phyloP scores from a whole-genome alignment of 2,329 filamentous ascomycete genomes.

The Samsoniella hepiali region DNA sequence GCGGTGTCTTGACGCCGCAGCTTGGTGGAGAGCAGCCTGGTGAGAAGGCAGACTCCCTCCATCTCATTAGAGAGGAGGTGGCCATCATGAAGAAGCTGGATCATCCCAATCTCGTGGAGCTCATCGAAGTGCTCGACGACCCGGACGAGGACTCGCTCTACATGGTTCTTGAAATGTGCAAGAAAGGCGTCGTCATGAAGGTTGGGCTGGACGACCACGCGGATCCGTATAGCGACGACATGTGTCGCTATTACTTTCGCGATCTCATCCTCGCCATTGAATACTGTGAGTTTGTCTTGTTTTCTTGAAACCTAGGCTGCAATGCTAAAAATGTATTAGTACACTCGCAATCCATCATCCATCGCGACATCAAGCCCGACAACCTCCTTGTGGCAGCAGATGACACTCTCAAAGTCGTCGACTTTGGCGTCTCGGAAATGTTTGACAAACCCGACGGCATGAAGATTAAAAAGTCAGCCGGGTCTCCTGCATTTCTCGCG shows the following conservation, averaged over 20 bases:
- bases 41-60: constrained; percentile 68
- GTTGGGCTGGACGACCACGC: constrained; percentile 82
- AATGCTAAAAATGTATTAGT: constrained; percentile 47
- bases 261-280: constrained; percentile 94
- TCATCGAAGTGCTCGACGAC: constrained; percentile 94
- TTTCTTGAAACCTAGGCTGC: neutral
- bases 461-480: constrained; percentile 88
- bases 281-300: constrained; percentile 60
- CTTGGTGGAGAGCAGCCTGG: constrained; percentile 37
- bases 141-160: constrained; percentile 94
- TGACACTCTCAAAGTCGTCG: constrained; percentile 92
- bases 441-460: constrained; percentile 84
- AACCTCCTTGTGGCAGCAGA: constrained; percentile 88
- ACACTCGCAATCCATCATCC: constrained; percentile 90
- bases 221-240: constrained; percentile 77
- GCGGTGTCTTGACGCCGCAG: constrained; percentile 28
- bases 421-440: constrained; percentile 99
- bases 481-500: constrained; percentile 90
- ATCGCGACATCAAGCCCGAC: constrained; percentile 96
- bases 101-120: constrained; percentile 86
- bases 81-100: constrained; percentile 99
- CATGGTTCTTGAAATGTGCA: constrained; percentile 99
- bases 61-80: constrained; percentile 91
- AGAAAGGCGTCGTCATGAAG: constrained; percentile 96
- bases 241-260: constrained; percentile 87